Evolutionary conservation across 2,329 filamentous ascomycete genomes (phyloP), one percentile per base, ranked within the genome.

Genomic region (Aureobasidium sp.): DNA sequence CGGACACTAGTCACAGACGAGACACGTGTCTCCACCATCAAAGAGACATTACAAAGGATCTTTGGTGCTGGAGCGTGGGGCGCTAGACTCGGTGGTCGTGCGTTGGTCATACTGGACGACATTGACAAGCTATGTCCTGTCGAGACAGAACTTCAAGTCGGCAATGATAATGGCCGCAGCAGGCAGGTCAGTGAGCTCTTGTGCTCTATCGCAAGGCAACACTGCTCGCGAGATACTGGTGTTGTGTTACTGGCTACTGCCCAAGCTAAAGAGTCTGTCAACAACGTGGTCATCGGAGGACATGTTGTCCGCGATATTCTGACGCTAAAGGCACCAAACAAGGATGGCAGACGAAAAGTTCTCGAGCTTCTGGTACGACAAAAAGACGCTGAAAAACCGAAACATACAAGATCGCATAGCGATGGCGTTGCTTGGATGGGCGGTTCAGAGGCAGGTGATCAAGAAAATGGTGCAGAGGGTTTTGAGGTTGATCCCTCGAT

Each of bases 51-150:
- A 5, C 87, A 84, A 56, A 84, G 91, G 17, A 76, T 96, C 1
- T 97, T 99, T 72, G 91, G 94, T 80, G 83, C 85, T 24, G 94
- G 94, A 3, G 88, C 89, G 46, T 99, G 94, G 94, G 92, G 90
- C 41, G 90, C 93, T 39, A 84, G 93, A 64, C 81, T 94, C 0
- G 92, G 92, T 26, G 94, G 94, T 5, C 87, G 85, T 65, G 84
- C 92, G 0, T 73, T 97, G 2, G 89, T 99, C 24, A 85, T 99
- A 53, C 79, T 99, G 1, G 94, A 99, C 70, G 94, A 99, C 70
- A 77, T 99, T 7, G 94, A 99, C 74, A 91, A 90, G 70, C 80
- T 99, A 1, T 97, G 93, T 71, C 93, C 94, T 0, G 88, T 87
- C 0, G 95, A 99, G 75, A 97, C 92, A 0, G 94, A 99, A 73